A percentile compares a stretch with the other conserved stretches of the same genome.
phyloP scores from a whole-genome alignment of 306 rosid species.

The Abrus precatorius region DNA sequence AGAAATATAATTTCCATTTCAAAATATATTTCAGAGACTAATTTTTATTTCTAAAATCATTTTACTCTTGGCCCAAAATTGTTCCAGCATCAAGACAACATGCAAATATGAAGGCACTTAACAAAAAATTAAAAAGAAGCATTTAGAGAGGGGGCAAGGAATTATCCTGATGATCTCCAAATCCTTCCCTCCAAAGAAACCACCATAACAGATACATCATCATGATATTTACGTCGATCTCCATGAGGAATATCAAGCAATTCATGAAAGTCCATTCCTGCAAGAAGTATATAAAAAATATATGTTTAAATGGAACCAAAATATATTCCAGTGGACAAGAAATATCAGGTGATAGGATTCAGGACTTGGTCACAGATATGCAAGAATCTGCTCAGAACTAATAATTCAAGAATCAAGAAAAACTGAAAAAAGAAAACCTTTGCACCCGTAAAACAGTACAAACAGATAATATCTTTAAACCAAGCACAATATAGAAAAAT shows the following conservation, averaged over 20 bases:
- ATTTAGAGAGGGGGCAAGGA: slow-evolving; percentile 10
- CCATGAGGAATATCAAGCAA: slow-evolving; percentile 73
- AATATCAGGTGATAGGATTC: too few species aligned
- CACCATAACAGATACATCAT: slow-evolving; percentile 74
- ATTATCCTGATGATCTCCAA: slow-evolving; percentile 73
- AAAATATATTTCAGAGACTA: slow-evolving; percentile 39
- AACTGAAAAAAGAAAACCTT: too few species aligned
- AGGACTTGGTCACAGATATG: too few species aligned
- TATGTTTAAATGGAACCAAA: too few species aligned
- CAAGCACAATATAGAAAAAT: too few species aligned
- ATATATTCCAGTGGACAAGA: too few species aligned
- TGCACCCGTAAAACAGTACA: too few species aligned
- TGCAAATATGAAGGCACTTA: slow-evolving; percentile 55
- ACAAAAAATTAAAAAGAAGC: slow-evolving; percentile 42
- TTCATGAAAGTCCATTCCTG: slow-evolving; percentile 75
- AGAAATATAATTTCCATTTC: not conserved
- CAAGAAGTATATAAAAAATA: not conserved
- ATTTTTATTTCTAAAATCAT: slow-evolving; percentile 51
- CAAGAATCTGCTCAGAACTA: too few species aligned
- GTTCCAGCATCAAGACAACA: slow-evolving; percentile 56
- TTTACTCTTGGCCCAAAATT: slow-evolving; percentile 60
- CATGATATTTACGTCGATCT: slow-evolving; percentile 74
- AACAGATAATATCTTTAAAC: too few species aligned
- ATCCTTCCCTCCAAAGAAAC: slow-evolving; percentile 75
- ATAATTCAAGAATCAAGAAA: too few species aligned